Conservation (phyloP, 352 stramenopile species). For the Globisporangium irregulare region DNA sequence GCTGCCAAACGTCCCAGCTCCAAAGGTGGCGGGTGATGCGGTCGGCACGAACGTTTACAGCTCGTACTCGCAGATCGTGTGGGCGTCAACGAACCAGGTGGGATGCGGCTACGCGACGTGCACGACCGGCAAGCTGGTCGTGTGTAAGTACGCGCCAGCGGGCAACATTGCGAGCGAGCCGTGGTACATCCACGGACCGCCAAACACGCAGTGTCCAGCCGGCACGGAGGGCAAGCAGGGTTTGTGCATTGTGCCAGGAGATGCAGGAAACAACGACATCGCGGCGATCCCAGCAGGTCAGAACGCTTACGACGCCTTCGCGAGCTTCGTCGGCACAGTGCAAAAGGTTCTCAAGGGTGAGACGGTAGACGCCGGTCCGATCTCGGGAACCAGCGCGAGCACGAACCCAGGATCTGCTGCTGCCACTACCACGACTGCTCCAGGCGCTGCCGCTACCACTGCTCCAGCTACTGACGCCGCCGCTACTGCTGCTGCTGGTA, state of each 20-base stretch:
- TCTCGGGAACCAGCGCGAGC: conserved; percentile 8
- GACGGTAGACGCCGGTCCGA: conserved; percentile 22
- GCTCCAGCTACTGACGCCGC: background rate
- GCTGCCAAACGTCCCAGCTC: conserved; percentile 44
- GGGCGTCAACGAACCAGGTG: conserved; percentile 52
- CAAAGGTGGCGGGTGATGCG: conserved; percentile 31
- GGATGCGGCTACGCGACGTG: conserved; percentile 59
- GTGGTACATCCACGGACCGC: conserved; percentile 59
- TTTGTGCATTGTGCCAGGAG: conserved; percentile 51
- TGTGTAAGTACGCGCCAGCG: conserved; percentile 57
- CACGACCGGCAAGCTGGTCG: conserved; percentile 35
- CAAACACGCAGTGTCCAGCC: conserved; percentile 43
- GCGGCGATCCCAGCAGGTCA: conserved; percentile 49
- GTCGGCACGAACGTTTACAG: conserved; percentile 65
- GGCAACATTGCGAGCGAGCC: conserved; percentile 48
- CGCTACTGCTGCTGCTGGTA: background rate
- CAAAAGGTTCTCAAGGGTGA: conserved; percentile 45
- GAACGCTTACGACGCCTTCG: conserved; percentile 60
- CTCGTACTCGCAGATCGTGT: conserved; percentile 78
- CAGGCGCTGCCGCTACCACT: background rate
- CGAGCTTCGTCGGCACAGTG: conserved; percentile 48
- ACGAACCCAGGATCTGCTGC: conserved; percentile 12
- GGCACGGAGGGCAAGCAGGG: conserved; percentile 41
- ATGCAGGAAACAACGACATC: conserved; percentile 45
- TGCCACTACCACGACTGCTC: conserved; percentile 1